A percentile compares a stretch with the other conserved stretches of the same genome.
Conservation (phyloP, 2,329 filamentous ascomycete genomes). For the Penicillium aurantiogriseum region DNA sequence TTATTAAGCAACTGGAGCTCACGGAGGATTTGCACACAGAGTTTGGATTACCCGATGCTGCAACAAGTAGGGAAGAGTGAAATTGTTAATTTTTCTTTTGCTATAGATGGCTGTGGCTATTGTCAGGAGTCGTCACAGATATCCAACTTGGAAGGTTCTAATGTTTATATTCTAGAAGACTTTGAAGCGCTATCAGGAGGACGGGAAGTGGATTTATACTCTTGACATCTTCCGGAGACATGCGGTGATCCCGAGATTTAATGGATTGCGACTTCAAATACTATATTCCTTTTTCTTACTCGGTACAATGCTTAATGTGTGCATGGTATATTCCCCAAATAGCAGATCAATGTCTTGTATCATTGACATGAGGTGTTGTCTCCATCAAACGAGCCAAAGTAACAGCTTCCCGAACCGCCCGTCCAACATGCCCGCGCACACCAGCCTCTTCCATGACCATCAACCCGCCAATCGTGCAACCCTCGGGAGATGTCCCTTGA, state of each 20-base stretch:
- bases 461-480: conserved; percentile 62
- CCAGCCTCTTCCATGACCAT: conserved; percentile 59
- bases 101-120: not conserved
- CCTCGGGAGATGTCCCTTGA: conserved; percentile 61
- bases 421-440: conserved; percentile 54
- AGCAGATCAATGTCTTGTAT: conserved; percentile 20
- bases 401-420: conserved; percentile 60
- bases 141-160: not conserved
- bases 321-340: not conserved
- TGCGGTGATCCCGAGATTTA: conserved; percentile 3
- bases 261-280: not conserved
- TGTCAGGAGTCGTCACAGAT: not conserved
- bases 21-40: conserved; percentile 1
- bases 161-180: not conserved
- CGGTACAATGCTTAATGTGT: not conserved
- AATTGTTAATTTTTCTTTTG: not conserved
- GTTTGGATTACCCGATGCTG: conserved; percentile 48
- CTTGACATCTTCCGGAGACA: not conserved
- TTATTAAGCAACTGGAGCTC: conserved; percentile 31
- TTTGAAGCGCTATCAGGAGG: conserved; percentile 13
- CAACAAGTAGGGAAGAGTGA: not conserved
- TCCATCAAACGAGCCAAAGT: conserved; percentile 57
- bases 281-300: not conserved
- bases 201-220: conserved; percentile 6
- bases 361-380: conserved; percentile 24